These are phyloP conservation scores for Chlorella ohadii DNA, from an alignment of 139 green algal species.

Conservation along the genomic window DNA sequence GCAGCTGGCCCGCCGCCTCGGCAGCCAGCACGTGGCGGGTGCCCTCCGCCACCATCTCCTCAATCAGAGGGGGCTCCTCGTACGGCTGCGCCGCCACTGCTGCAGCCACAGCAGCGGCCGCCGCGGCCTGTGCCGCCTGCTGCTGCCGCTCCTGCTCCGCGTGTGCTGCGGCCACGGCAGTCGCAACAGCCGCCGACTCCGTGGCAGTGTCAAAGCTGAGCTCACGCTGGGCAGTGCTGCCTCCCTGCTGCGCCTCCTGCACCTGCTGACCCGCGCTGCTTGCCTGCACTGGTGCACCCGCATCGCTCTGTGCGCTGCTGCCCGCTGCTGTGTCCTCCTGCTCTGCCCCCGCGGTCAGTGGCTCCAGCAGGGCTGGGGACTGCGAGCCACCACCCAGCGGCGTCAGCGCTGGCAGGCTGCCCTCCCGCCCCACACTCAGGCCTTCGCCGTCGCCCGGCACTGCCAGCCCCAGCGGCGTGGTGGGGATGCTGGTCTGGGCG, in stretches of 20 bases:
- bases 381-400: background rate
- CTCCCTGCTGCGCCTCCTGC: background rate
- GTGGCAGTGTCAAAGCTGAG: background rate
- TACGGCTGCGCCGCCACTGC: constrained; percentile 22
- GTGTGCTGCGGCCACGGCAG: background rate
- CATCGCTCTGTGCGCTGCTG: too few species aligned
- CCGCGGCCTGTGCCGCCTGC: constrained; percentile 18
- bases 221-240: background rate
- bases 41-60: constrained; percentile 69
- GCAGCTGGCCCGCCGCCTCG: constrained; percentile 58
- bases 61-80: constrained; percentile 52
- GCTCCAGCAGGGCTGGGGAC: background rate
- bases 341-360: background rate
- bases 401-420: background rate
- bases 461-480: background rate
- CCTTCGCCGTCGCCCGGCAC: too few species aligned
- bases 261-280: background rate
- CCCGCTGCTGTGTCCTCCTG: background rate
- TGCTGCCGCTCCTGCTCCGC: background rate
- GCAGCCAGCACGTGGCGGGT: constrained; percentile 55
- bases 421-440: background rate
- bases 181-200: background rate
- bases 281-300: background rate
- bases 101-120: background rate
- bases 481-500: constrained; percentile 1